A percentile compares a stretch with the other conserved stretches of the same genome.
Evolutionary conservation across 345 rosid species (phyloP).

Genomic region (Odontarrhena argentea): DNA sequence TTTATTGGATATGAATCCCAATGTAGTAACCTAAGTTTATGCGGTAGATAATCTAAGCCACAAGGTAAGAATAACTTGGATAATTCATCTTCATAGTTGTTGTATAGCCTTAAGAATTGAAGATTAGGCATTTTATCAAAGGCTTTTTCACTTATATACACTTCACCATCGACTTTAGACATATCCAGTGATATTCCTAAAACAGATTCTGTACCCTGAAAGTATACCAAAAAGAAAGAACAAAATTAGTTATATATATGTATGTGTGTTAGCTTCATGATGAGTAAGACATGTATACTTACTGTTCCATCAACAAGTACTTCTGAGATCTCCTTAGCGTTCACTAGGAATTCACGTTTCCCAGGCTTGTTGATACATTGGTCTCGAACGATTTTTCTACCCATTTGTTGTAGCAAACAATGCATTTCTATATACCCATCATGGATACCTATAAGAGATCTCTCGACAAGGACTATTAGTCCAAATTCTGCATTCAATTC

Average conservation of each 20-base stretch:
- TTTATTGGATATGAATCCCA: too few species aligned
- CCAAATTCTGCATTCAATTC: constrained; percentile 12
- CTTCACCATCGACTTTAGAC: background rate
- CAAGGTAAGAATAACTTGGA: background rate
- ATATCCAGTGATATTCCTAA: constrained; percentile 29
- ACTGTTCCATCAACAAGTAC: constrained; percentile 32
- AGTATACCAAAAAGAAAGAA: background rate
- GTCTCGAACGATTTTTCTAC: constrained; percentile 16
- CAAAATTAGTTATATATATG: too few species aligned
- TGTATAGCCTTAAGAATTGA: constrained; percentile 35
- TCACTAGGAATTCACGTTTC: constrained; percentile 24
- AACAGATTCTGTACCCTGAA: constrained; percentile 31
- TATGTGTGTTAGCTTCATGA: background rate
- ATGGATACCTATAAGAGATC: constrained; percentile 27
- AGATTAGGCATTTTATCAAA: constrained; percentile 38
- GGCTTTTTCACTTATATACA: background rate
- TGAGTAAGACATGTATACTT: constrained; percentile 5
- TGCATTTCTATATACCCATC: constrained; percentile 28
- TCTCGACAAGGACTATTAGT: constrained; percentile 23
- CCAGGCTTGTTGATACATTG: constrained; percentile 20
- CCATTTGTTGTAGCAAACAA: constrained; percentile 39
- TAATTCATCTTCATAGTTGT: background rate
- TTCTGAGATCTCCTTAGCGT: constrained; percentile 19
- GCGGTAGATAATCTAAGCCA: constrained; percentile 22
- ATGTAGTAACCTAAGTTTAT: too few species aligned